These are phyloP conservation scores for Aspergillus hancockii DNA, from an alignment of 495 filamentous ascomycete species.

Conservation along the genomic window DNA sequence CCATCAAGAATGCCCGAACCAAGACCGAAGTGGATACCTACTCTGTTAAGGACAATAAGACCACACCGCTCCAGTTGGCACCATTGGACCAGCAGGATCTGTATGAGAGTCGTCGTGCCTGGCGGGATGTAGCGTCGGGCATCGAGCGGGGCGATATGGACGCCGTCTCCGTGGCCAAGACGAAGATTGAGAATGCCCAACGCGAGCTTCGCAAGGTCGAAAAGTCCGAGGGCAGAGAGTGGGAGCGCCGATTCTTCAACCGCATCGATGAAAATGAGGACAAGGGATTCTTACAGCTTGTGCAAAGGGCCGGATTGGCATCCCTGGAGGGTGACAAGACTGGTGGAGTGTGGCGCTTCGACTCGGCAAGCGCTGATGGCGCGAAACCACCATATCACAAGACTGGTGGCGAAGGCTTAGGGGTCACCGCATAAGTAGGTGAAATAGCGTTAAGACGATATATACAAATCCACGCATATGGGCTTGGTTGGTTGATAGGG, in stretches of 20 bases:
- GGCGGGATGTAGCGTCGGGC: conserved; percentile 78
- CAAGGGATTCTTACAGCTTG: conserved; percentile 58
- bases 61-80: conserved; percentile 68
- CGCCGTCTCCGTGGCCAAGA: conserved; percentile 72
- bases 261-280: conserved; percentile 53
- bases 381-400: conserved; percentile 48
- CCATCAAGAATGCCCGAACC: conserved; percentile 68
- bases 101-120: conserved; percentile 85
- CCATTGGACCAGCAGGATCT: conserved; percentile 81
- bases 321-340: conserved; percentile 78
- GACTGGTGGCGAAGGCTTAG: conserved; percentile 41
- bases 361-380: conserved; percentile 60
- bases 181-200: conserved; percentile 88
- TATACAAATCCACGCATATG: conserved; percentile 2
- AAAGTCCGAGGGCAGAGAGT: conserved; percentile 72
- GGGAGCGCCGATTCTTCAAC: conserved; percentile 84
- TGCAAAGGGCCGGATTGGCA: conserved; percentile 52
- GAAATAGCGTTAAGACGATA: background rate
- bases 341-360: conserved; percentile 86
- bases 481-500: conserved; percentile 1
- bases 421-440: conserved; percentile 28
- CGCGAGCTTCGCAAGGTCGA: conserved; percentile 81
- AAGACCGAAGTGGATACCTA: conserved; percentile 73
- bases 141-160: conserved; percentile 86
- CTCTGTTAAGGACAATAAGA: conserved; percentile 60